These are phyloP conservation scores for Jaapia argillacea DNA, from an alignment of 768 basidiomycete species.

Conservation along the genomic window DNA sequence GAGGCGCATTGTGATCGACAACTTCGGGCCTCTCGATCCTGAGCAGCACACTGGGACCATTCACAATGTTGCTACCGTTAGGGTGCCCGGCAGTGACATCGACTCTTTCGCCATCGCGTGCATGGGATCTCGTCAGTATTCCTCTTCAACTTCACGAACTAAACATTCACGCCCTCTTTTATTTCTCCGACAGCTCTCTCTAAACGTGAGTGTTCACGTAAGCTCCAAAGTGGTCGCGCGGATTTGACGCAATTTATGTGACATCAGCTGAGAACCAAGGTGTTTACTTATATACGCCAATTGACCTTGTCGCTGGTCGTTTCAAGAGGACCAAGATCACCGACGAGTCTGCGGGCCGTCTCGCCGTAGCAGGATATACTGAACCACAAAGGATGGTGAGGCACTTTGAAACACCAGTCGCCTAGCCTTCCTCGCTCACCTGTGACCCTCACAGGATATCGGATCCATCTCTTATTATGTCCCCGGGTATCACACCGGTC, in stretches of 20 bases:
- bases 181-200: background rate
- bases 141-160: background rate
- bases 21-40: conserved; percentile 13
- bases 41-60: conserved; percentile 12
- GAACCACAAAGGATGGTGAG: too few species aligned
- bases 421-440: too few species aligned
- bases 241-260: too few species aligned
- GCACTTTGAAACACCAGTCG: too few species aligned
- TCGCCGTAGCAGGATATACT: conserved; percentile 13
- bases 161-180: background rate
- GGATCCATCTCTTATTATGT: conserved; percentile 19
- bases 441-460: conserved; percentile 15
- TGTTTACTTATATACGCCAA: conserved; percentile 1
- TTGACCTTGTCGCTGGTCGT: conserved; percentile 6
- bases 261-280: background rate
- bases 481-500: conserved; percentile 17
- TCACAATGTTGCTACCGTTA: conserved; percentile 12
- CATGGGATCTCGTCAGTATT: conserved; percentile 10
- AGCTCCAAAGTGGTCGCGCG: too few species aligned
- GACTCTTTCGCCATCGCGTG: conserved; percentile 14
- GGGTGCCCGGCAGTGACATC: conserved; percentile 6
- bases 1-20: conserved; percentile 13
- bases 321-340: conserved; percentile 12
- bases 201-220: too few species aligned
- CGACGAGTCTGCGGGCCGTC: conserved; percentile 11